phyloP scores from a whole-genome alignment of 768 basidiomycete genomes.

The Favolaschia claudopus region DNA sequence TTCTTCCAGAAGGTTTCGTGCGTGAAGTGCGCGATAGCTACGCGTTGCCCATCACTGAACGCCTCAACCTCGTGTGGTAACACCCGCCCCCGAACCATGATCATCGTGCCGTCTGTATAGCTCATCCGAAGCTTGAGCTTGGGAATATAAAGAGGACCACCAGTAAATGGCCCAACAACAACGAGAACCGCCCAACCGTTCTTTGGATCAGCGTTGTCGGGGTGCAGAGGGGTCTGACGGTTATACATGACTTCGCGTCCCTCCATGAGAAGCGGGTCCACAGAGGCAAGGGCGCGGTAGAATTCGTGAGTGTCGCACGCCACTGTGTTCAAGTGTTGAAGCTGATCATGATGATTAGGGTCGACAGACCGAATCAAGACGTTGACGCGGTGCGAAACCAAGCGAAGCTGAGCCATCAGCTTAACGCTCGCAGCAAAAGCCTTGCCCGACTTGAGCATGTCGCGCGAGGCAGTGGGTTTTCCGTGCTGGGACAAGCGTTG shows the following conservation, averaged over 20 bases:
- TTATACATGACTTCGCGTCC: slow-evolving; percentile 7
- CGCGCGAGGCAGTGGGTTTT: background rate
- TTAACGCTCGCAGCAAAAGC: background rate
- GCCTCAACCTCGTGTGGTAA: slow-evolving; percentile 27
- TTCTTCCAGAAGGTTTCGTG: no score
- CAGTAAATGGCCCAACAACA: background rate
- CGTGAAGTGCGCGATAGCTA: slow-evolving; percentile 29
- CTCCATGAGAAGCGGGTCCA: background rate
- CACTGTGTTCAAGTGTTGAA: background rate
- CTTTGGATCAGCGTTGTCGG: slow-evolving; percentile 3
- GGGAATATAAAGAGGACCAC: slow-evolving; percentile 18
- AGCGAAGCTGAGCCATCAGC: background rate
- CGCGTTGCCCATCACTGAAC: slow-evolving; percentile 25
- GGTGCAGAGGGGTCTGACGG: background rate
- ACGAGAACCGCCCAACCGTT: slow-evolving; percentile 4
- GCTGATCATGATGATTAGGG: background rate
- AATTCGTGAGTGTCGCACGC: background rate
- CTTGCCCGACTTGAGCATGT: background rate
- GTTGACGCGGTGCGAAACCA: background rate
- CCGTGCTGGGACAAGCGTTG: background rate
- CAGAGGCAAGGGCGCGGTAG: background rate
- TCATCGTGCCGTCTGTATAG: slow-evolving; percentile 18
- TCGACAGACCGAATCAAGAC: background rate
- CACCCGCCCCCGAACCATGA: slow-evolving; percentile 23
- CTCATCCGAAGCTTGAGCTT: slow-evolving; percentile 15